These are phyloP conservation scores for Exidia glandulosa DNA, from an alignment of 768 basidiomycete genomes.

Conservation along the genomic window DNA sequence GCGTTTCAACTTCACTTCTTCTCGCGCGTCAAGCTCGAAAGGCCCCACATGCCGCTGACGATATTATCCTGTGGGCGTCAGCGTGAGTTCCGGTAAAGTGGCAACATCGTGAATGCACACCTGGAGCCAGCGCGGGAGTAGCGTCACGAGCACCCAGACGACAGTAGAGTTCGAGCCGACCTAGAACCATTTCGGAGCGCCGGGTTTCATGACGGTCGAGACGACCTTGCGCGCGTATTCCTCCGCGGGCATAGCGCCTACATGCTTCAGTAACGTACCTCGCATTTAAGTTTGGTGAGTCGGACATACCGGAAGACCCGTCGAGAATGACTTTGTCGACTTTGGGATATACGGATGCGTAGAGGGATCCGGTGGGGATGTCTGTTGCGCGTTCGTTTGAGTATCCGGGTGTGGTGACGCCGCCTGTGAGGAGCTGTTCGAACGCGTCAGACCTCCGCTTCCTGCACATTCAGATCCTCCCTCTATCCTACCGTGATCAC, in stretches of 20 bases:
- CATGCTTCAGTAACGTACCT: background rate
- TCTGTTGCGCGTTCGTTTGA: background rate
- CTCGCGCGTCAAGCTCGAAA: too few species aligned
- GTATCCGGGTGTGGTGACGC: slow-evolving; percentile 2
- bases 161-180: background rate
- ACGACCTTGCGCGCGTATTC: slow-evolving; percentile 5
- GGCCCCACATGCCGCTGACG: too few species aligned
- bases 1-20: too few species aligned
- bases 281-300: background rate
- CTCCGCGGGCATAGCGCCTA: slow-evolving; percentile 1
- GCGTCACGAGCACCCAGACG: background rate
- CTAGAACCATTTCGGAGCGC: background rate
- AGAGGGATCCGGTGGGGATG: slow-evolving; percentile 1
- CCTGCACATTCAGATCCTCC: background rate
- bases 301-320: background rate
- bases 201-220: background rate
- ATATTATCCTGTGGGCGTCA: too few species aligned
- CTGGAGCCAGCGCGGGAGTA: background rate
- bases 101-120: too few species aligned
- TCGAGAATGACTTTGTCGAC: background rate
- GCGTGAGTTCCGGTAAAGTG: too few species aligned
- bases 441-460: background rate
- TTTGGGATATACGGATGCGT: slow-evolving; percentile 2
- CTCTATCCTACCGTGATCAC: slow-evolving; percentile 6
- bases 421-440: slow-evolving; percentile 3